Evolutionary conservation across 2,329 filamentous ascomycete species (phyloP), one percentile per base, ranked within the genome.

Genomic region (Remersonia thermophila): DNA sequence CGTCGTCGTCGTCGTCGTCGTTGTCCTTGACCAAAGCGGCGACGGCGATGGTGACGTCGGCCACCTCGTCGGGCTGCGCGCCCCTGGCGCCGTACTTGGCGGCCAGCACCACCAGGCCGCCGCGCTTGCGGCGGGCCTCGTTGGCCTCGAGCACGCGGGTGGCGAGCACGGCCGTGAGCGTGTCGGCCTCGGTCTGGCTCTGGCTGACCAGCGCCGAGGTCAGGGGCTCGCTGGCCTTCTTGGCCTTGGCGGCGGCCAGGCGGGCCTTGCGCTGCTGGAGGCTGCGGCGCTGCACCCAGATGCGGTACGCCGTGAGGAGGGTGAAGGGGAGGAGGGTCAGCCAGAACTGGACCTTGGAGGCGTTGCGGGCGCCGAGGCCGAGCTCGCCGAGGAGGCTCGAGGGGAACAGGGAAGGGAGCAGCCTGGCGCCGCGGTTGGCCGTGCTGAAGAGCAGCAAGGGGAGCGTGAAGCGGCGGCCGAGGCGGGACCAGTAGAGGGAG

Each of bases 1-100:
- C 20, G 5, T 23, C 4, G 56, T 8, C 15, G 2, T 25, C 30
- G 4, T 16, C 33, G 3, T 20, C 25, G 9, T 8, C 17, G 8
- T 25, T 55, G 3, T 54, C 52, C 37, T 61, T 55, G 25, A 69
- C 55, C 26, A 69, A 48, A n/a, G 64, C 63, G 12, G 61, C 60
- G 18, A 69, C 45, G 3, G 65, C 61, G 10, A 67, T 55, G 3
- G 64, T 69, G 13, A 69, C 66, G 40, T 71, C 66, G 16, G 64
- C 65, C 10, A 67, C 62, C 44, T 66, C 62, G 29, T 62, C 60
- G 7, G 42, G 42, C 36, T 46, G 47, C 16, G 50, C 49, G 11
- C 52, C 52, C 27, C 50, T 51, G 12, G 63, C 56, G 15, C 66
- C 66, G 39, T 64, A 69, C 46, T 63, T 67, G 37, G 66, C 67